Percentiles rank a stretch among this genome's conserved stretches.
phyloP scores from a whole-genome alignment of 2,329 filamentous ascomycete species.

The Gaeumannomyces tritici region DNA sequence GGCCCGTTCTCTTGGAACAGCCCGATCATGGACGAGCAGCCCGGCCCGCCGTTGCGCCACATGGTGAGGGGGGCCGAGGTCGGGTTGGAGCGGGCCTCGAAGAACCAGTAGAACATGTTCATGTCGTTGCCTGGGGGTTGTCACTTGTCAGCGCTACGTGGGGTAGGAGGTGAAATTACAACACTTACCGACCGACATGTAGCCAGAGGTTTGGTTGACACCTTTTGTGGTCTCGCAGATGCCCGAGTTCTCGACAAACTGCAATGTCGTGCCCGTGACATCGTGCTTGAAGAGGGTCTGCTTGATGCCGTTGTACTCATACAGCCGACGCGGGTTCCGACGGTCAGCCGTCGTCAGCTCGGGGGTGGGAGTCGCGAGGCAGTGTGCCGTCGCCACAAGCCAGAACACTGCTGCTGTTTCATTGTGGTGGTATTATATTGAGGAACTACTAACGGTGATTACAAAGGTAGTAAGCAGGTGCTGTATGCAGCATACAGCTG shows the following conservation, averaged over 20 bases:
- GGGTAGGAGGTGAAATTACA: background rate
- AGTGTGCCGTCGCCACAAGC: background rate
- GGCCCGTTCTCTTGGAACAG: constrained; percentile 34
- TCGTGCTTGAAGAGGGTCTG: constrained; percentile 38
- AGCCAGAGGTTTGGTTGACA: constrained; percentile 41
- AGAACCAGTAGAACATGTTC: constrained; percentile 58
- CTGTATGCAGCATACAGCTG: no score
- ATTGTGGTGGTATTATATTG: background rate
- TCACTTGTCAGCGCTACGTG: background rate
- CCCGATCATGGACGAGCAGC: constrained; percentile 27
- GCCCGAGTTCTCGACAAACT: constrained; percentile 39
- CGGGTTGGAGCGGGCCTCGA: constrained; percentile 35
- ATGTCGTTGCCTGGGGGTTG: constrained; percentile 39
- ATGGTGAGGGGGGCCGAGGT: constrained; percentile 20
- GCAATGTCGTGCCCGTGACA: constrained; percentile 31
- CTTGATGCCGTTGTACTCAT: constrained; percentile 9
- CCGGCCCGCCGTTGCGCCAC: constrained; percentile 31
- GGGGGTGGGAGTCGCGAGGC: no score
- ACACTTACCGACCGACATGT: constrained; percentile 31
- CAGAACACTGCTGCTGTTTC: background rate
- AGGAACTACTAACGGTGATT: background rate
- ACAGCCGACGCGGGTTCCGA: no score
- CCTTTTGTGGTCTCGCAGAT: constrained; percentile 40
- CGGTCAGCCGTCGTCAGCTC: no score
- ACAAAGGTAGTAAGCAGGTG: background rate